Percentiles rank a stretch among this genome's conserved stretches.
Evolutionary conservation across 352 stramenopile species (phyloP).

Genomic region (Phytophthora rubi): DNA sequence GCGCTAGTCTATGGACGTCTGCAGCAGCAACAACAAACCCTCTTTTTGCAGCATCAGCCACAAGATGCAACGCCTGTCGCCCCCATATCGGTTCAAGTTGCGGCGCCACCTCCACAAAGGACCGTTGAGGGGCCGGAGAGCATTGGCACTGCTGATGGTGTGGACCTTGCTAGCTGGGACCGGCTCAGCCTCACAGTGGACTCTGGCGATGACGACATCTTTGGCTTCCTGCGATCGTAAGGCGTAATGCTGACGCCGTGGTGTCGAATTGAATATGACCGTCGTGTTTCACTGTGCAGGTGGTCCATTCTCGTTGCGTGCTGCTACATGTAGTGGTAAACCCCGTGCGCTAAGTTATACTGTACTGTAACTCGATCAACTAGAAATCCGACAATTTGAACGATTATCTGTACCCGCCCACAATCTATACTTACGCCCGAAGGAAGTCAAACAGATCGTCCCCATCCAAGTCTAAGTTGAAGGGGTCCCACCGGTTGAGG

Average conservation of each 20-base stretch:
- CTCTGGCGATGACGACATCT: conserved; percentile 31
- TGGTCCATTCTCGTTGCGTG: too few species aligned
- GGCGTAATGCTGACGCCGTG: conserved; percentile 11
- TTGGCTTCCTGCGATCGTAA: conserved; percentile 28
- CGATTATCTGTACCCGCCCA: too few species aligned
- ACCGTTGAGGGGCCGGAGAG: not conserved
- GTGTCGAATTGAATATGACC: not conserved
- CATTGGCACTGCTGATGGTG: conserved; percentile 3
- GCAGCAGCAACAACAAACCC: conserved; percentile 28
- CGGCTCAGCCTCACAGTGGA: conserved; percentile 31
- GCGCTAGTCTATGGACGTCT: conserved; percentile 24
- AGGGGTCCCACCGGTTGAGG: conserved; percentile 63
- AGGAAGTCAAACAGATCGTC: conserved; percentile 85
- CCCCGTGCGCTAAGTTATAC: too few species aligned
- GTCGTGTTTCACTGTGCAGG: too few species aligned
- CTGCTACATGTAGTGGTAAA: too few species aligned
- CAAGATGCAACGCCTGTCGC: conserved; percentile 15
- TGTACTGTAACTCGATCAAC: too few species aligned
- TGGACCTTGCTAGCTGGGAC: conserved; percentile 29
- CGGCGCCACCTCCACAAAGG: not conserved
- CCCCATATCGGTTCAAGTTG: not conserved
- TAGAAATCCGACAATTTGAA: too few species aligned
- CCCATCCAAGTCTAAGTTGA: conserved; percentile 73
- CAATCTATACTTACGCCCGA: conserved; percentile 44
- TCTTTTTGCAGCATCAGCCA: conserved; percentile 13